A percentile compares a stretch with the other conserved stretches of the same genome.
Conservation (phyloP, 352 stramenopile species). For the Blastocystis sp. region DNA sequence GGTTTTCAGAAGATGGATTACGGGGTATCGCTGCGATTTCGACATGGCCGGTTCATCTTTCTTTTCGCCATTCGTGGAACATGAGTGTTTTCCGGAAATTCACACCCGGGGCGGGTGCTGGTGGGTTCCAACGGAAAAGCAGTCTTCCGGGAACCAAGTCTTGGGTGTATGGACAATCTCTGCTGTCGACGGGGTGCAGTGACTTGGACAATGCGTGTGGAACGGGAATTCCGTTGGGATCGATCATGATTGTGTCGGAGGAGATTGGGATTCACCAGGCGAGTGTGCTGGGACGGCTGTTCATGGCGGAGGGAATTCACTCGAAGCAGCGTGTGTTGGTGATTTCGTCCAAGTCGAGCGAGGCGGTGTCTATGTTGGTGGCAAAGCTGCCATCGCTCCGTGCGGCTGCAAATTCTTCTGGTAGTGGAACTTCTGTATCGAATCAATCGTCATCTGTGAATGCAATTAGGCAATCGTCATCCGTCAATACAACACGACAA, state of each 20-base stretch:
- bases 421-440: no score
- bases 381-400: not conserved
- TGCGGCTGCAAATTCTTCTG: not conserved
- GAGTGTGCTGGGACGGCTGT: not conserved
- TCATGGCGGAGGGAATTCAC: slow-evolving; percentile 34
- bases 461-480: not conserved
- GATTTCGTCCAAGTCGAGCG: not conserved
- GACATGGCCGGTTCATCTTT: no score
- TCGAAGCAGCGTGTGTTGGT: slow-evolving; percentile 23
- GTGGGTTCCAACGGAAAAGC: not conserved
- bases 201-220: slow-evolving; percentile 32
- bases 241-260: slow-evolving; percentile 1
- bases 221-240: slow-evolving; percentile 23
- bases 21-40: no score
- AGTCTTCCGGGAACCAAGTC: slow-evolving; percentile 36
- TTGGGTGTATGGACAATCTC: slow-evolving; percentile 43
- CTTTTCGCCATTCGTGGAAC: not conserved
- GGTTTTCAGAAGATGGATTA: not conserved
- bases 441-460: not conserved
- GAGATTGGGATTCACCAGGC: not conserved
- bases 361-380: not conserved
- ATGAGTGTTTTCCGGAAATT: slow-evolving; percentile 33
- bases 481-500: not conserved
- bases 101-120: not conserved
- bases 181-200: slow-evolving; percentile 39